Evolutionary conservation across 2,329 filamentous ascomycete genomes (phyloP).

Genomic region (Erysiphe pulchra): DNA sequence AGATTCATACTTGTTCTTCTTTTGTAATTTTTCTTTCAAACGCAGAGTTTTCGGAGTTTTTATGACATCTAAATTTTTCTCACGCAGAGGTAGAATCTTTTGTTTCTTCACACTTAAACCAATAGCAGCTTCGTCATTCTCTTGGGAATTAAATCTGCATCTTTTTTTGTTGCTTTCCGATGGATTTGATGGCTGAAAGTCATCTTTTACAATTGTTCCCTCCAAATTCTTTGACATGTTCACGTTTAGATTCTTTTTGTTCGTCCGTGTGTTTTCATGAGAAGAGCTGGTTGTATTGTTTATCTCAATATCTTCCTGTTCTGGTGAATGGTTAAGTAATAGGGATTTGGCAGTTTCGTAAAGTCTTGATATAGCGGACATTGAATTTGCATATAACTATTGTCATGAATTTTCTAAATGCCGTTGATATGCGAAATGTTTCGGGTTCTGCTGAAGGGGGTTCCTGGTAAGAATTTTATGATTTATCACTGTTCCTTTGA

Average conservation of each 20-base stretch:
- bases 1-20: neutral
- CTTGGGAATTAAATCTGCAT: slow-evolving; percentile 2
- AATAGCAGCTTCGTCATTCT: slow-evolving; percentile 1
- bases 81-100: slow-evolving; percentile 6
- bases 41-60: slow-evolving; percentile 2
- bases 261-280: neutral
- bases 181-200: neutral
- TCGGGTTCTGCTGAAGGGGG: too few relatives aligned
- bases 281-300: neutral
- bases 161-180: neutral
- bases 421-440: too few relatives aligned
- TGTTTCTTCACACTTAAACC: slow-evolving; percentile 7
- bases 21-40: too few relatives aligned
- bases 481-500: too few relatives aligned
- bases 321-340: neutral
- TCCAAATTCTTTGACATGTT: neutral
- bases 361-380: slow-evolving; percentile 6
- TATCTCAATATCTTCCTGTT: neutral
- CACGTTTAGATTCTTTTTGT: neutral
- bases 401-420: too few relatives aligned
- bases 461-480: too few relatives aligned
- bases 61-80: slow-evolving; percentile 4
- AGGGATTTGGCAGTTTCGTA: slow-evolving; percentile 5
- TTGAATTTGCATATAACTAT: neutral
- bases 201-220: slow-evolving; percentile 1